Evolutionary conservation across 352 stramenopile genomes (phyloP), one percentile per base, ranked within the genome.

Genomic region (Phytopythium vexans): DNA sequence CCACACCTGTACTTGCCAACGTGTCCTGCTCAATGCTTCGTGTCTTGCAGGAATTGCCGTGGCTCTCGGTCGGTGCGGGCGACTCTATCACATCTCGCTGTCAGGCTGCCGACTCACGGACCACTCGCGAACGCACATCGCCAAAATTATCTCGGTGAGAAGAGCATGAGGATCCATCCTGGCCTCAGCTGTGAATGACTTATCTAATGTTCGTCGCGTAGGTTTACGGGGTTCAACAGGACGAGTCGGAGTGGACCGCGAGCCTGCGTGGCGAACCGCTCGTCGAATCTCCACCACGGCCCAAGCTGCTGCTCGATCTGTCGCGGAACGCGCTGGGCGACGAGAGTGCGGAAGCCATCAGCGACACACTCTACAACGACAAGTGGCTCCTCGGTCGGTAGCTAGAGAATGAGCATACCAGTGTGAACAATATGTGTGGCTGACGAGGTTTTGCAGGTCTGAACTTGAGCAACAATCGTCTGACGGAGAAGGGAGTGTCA

Each of bases 61-160:
- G 10, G 59, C 62, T 12, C 54, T 88, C 8, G 74, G 74, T 14
- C 83, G 72, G 21, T 66, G 65, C 8, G 45, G 62, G 4, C 59
- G 63, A 16, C 52, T 88, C 7, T 56, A 74, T 8, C 62, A 77
- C 48, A 50, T 88, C 21, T 77, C 65, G 12, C 57, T 88, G 32
- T 57, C 70, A 5, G 54, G 57, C 6, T 88, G 77, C 45, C 53
- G 55, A 5, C 55, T 88, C n/a, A 86, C 77, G 1, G 52, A 82
- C 21, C 75, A 80, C 9, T 58, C 72, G n/a, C 76, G 60, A 49
- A 57, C 70, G 9, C 67, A 80, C 48, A 56, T 86, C n/a, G 48
- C 68, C 6, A 88, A 88, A 61, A 79, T 88, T 46, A 75, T 86
- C n/a, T 62, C 72, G 0, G 74, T 84, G 60, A 38, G 57, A 40